A percentile compares a stretch with the other conserved stretches of the same genome.
phyloP scores from a whole-genome alignment of 2,329 filamentous ascomycete genomes.

The Aspergillus fumigatiaffinis region DNA sequence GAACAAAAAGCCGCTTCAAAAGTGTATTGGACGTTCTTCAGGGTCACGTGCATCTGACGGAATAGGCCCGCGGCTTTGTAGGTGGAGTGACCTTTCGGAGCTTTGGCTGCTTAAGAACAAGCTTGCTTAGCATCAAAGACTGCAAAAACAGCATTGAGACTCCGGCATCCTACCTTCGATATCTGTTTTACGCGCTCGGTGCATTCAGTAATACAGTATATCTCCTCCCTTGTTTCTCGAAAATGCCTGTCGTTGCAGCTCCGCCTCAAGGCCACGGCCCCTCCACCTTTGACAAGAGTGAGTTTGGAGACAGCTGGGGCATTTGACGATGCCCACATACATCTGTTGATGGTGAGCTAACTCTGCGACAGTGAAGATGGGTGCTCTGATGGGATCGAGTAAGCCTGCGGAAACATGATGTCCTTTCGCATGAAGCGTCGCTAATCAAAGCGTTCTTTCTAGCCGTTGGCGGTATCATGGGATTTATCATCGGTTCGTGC shows the following conservation, averaged over 20 bases:
- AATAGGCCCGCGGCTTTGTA: constrained; percentile 11
- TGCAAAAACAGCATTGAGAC: neutral
- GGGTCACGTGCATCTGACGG: neutral
- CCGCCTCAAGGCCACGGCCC: constrained; percentile 53
- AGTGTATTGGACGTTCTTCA: neutral
- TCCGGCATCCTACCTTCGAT: neutral
- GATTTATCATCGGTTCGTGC: constrained; percentile 85
- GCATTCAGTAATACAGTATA: neutral
- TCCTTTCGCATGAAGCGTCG: neutral
- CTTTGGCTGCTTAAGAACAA: neutral
- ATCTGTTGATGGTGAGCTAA: constrained; percentile 22
- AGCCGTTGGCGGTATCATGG: constrained; percentile 96
- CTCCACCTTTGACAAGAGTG: constrained; percentile 69
- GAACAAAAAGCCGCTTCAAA: neutral
- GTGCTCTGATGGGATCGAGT: constrained; percentile 98
- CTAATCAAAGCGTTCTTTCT: constrained; percentile 7
- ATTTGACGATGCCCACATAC: constrained; percentile 8
- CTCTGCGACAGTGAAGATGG: constrained; percentile 78
- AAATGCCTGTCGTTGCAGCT: constrained; percentile 56
- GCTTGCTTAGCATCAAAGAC: neutral
- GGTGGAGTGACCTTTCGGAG: neutral
- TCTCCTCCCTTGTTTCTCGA: constrained; percentile 11
- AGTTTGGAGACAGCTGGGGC: constrained; percentile 21
- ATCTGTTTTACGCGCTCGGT: neutral
- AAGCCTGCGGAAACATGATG: constrained; percentile 44